phyloP scores from a whole-genome alignment of 768 basidiomycete species.

The Clathrus columnatus region DNA sequence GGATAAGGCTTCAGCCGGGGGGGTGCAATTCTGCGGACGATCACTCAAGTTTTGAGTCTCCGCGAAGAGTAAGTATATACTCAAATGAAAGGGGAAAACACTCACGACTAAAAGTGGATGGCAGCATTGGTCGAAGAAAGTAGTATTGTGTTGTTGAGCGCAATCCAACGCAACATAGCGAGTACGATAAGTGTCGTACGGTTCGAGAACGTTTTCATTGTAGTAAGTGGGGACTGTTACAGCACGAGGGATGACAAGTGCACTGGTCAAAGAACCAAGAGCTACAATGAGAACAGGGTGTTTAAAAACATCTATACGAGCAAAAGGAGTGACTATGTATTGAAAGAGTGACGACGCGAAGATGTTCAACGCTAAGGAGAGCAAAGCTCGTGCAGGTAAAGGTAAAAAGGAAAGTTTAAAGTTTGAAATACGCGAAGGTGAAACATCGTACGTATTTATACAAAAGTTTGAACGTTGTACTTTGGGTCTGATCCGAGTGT shows the following conservation, averaged over 20 bases:
- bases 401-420: background rate
- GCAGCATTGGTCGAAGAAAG: conserved; percentile 58
- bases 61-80: background rate
- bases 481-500: background rate
- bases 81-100: conserved; percentile 10
- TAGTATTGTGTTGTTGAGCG: conserved; percentile 32
- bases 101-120: conserved; percentile 52
- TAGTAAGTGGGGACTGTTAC: conserved; percentile 28
- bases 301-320: conserved; percentile 26
- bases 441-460: background rate
- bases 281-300: conserved; percentile 16
- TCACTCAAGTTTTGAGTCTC: conserved; percentile 43
- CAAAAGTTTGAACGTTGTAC: background rate
- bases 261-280: conserved; percentile 24
- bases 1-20: conserved; percentile 20
- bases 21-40: conserved; percentile 47
- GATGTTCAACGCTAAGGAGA: background rate
- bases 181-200: conserved; percentile 47
- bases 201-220: conserved; percentile 28
- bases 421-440: background rate
- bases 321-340: conserved; percentile 12
- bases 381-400: background rate
- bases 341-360: background rate
- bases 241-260: conserved; percentile 35
- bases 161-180: conserved; percentile 54